These are phyloP conservation scores for Picea glauca DNA, from an alignment of 75 land plant genomes.

Conservation along the genomic window DNA sequence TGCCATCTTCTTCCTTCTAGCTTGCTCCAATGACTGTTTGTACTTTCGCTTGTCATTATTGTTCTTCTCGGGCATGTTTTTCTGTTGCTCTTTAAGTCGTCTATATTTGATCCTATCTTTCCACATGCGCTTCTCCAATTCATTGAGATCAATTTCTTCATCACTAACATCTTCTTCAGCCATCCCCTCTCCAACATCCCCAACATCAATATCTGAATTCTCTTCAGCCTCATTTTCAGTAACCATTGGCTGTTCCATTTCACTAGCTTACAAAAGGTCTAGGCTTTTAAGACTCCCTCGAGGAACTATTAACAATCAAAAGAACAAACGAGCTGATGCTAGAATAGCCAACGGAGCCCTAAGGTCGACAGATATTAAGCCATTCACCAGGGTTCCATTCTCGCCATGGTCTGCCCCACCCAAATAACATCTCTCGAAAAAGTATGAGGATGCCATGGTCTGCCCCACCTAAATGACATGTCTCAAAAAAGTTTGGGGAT, in stretches of 20 bases:
- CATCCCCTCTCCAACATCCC: slow-evolving; percentile 21
- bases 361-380: not conserved
- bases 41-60: slow-evolving; percentile 22
- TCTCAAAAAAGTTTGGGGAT: not conserved
- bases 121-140: slow-evolving; percentile 89
- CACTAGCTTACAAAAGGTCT: too few species aligned
- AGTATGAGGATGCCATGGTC: not conserved
- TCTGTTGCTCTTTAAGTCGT: slow-evolving; percentile 48
- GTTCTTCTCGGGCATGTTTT: slow-evolving; percentile 11
- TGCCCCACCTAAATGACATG: not conserved
- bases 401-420: not conserved
- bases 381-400: not conserved
- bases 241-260: slow-evolving; percentile 21
- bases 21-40: slow-evolving; percentile 44
- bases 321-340: not conserved
- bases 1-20: slow-evolving; percentile 47
- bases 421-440: not conserved
- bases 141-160: slow-evolving; percentile 76
- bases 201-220: slow-evolving; percentile 52
- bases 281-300: not conserved
- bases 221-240: slow-evolving; percentile 17
- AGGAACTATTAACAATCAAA: not conserved
- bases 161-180: slow-evolving; percentile 58
- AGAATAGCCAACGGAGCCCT: not conserved
- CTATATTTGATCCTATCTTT: slow-evolving; percentile 57